Percentiles rank a stretch among this genome's conserved stretches.
Conservation (phyloP, 306 rosid genomes). For the Vigna hirtella region DNA sequence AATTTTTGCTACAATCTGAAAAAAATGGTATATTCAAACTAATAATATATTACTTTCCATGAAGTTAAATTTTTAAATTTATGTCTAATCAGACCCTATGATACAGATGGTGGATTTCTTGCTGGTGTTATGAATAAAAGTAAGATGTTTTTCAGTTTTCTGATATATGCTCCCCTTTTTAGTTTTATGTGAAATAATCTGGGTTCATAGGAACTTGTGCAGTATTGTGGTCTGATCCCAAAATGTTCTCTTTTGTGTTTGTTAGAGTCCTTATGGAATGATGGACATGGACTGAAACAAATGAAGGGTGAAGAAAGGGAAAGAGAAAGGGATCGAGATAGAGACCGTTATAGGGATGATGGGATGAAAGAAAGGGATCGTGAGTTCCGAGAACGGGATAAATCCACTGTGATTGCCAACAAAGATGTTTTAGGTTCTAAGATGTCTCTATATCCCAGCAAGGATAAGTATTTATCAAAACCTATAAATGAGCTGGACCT, state of each 20-base stretch:
- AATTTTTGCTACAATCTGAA: slow-evolving; percentile 88
- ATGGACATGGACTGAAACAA: slow-evolving; percentile 69
- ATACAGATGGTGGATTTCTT: slow-evolving; percentile 93
- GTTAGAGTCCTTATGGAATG: slow-evolving; percentile 66
- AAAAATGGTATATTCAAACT: slow-evolving; percentile 76
- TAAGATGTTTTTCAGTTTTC: slow-evolving; percentile 47
- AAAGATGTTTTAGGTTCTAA: slow-evolving; percentile 76
- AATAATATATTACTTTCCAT: slow-evolving; percentile 37
- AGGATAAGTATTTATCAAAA: slow-evolving; percentile 88
- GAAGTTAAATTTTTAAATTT: slow-evolving; percentile 26
- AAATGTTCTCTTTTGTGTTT: slow-evolving; percentile 39
- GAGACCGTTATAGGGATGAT: slow-evolving; percentile 60
- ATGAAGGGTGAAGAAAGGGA: slow-evolving; percentile 85
- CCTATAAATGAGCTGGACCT: slow-evolving; percentile 99
- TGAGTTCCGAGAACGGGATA: slow-evolving; percentile 81
- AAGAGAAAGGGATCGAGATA: slow-evolving; percentile 55
- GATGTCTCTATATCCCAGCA: slow-evolving; percentile 77
- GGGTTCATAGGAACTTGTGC: slow-evolving; percentile 33
- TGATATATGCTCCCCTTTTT: slow-evolving; percentile 31
- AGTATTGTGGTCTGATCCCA: slow-evolving; percentile 35
- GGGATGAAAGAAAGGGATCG: slow-evolving; percentile 80
- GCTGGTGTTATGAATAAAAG: slow-evolving; percentile 99
- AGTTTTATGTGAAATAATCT: slow-evolving; percentile 29
- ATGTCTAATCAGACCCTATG: slow-evolving; percentile 59
- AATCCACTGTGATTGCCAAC: slow-evolving; percentile 55